Conservation (phyloP, 495 filamentous ascomycete species). For the Hypoxylon crocopeplum region DNA sequence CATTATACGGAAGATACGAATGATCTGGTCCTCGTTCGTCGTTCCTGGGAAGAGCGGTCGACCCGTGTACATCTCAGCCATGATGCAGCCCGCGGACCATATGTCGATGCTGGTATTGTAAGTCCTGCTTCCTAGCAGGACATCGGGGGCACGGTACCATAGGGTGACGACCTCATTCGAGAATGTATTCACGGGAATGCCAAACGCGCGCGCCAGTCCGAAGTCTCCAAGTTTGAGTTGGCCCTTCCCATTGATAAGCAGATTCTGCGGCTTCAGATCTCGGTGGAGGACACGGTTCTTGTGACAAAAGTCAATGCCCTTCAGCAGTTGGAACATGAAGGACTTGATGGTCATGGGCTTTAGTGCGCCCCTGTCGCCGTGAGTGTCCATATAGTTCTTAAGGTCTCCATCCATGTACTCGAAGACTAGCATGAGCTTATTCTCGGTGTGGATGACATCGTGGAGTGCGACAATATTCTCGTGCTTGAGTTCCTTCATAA, state of each 20-base stretch:
- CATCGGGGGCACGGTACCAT: conserved; percentile 95
- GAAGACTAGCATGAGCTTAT: conserved; percentile 99
- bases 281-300: conserved; percentile 94
- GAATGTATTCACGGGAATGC: conserved; percentile 97
- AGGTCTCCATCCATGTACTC: conserved; percentile 98
- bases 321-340: conserved; percentile 95
- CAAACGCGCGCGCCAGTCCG: conserved; percentile 89
- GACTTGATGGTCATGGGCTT: conserved; percentile 90
- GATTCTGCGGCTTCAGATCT: conserved; percentile 95
- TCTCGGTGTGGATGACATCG: conserved; percentile 99
- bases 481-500: conserved; percentile 99
- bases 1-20: conserved; percentile 97
- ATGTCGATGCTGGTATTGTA: conserved; percentile 99
- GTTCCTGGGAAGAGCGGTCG: conserved; percentile 93
- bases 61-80: conserved; percentile 98
- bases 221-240: conserved; percentile 95
- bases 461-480: conserved; percentile 96
- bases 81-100: conserved; percentile 97
- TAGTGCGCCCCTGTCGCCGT: conserved; percentile 81
- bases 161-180: conserved; percentile 97
- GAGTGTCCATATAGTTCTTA: conserved; percentile 99
- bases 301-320: conserved; percentile 96
- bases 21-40: conserved; percentile 93
- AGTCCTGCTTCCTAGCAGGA: conserved; percentile 86
- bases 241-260: conserved; percentile 91